These are phyloP conservation scores for Aspergillus tanneri DNA, from an alignment of 2,329 filamentous ascomycete genomes.

Conservation along the genomic window DNA sequence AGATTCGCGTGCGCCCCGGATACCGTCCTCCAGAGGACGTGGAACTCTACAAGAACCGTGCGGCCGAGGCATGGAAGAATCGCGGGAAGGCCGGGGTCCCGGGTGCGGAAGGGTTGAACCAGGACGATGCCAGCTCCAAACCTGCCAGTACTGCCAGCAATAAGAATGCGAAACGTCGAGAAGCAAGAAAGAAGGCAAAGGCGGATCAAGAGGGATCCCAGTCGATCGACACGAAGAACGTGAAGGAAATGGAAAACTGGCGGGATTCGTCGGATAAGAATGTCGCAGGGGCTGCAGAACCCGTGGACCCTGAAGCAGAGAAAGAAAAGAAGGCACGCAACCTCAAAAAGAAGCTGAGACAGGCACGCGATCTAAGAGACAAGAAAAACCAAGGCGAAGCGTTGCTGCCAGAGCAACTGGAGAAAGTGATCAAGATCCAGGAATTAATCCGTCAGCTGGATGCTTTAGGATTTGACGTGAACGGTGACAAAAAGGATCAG, in stretches of 20 bases:
- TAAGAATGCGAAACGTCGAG: constrained; percentile 82
- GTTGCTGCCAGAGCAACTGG: constrained; percentile 88
- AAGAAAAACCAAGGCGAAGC: constrained; percentile 86
- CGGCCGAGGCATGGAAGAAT: constrained; percentile 79
- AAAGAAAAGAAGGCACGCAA: constrained; percentile 90
- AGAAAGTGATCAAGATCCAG: constrained; percentile 96
- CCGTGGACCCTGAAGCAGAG: constrained; percentile 69
- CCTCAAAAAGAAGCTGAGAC: constrained; percentile 89
- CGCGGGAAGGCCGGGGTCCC: constrained; percentile 70
- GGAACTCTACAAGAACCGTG: constrained; percentile 91
- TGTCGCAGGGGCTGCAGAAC: constrained; percentile 34
- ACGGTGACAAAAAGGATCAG: constrained; percentile 62
- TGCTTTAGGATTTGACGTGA: constrained; percentile 75
- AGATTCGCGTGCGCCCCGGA: constrained; percentile 90
- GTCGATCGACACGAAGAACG: constrained; percentile 22
- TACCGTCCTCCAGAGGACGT: constrained; percentile 95
- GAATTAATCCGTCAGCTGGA: constrained; percentile 89
- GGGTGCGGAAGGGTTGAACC: constrained; percentile 63
- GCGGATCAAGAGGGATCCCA: constrained; percentile 56
- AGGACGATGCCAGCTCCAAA: constrained; percentile 45
- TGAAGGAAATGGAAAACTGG: constrained; percentile 34
- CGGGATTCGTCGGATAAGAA: constrained; percentile 26
- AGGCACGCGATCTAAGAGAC: constrained; percentile 83
- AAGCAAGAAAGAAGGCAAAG: constrained; percentile 63
- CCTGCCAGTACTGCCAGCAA: constrained; percentile 59